Evolutionary conservation across 768 basidiomycete species (phyloP), one percentile per base, ranked within the genome.

Genomic region (Lactifluus echinatus): DNA sequence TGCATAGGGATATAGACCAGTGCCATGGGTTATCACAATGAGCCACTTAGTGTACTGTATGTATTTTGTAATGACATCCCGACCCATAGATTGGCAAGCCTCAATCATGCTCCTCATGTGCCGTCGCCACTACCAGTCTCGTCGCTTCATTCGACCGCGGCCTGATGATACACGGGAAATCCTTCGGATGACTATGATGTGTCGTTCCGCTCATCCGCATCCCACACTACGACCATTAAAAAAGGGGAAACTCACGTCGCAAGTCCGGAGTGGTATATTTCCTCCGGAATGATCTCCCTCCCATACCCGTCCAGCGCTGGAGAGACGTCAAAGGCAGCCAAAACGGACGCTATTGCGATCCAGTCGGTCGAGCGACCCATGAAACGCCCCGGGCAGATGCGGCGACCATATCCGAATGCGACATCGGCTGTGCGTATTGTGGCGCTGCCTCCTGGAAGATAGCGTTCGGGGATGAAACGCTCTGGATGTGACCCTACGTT

Each of bases 311-410:
- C 37, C 28, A 28, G 50, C 8, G 36, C 50, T 4, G 26, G 44
- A 12, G 44, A 39, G 12, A 78, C 72, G n/a, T 70, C 57, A 51
- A 78, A 74, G 6, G 68, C 62, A 4, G 75, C 66, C 12, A 76
- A 64, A 29, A 75, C 67, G 31, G 67, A 71, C 14, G 69, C 58
- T 6, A 76, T 69, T 45, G 68, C 70, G 21, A 74, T 59, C 63
- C 74, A 76, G 46, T 74, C 31, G 0, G 71, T 68, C 46, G 67
- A 63, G 46, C 72, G 68, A 0, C 70, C 74, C 4, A 76, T 50
- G 55, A 72, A 56, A 14, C 68, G 53, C 8, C 64, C 61, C 14
- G 69, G 65, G 51, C 67, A 69, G 8, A 64, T 61, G 12, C 59
- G 55, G 4, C 48, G 23, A 24, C 48, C 55, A 14, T 56, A 52